Percentiles rank a stretch among this genome's conserved stretches.
These are phyloP conservation scores for Asterella californica DNA, from an alignment of 225 moss, liverwort and hornwort genomes.

Conservation along the genomic window DNA sequence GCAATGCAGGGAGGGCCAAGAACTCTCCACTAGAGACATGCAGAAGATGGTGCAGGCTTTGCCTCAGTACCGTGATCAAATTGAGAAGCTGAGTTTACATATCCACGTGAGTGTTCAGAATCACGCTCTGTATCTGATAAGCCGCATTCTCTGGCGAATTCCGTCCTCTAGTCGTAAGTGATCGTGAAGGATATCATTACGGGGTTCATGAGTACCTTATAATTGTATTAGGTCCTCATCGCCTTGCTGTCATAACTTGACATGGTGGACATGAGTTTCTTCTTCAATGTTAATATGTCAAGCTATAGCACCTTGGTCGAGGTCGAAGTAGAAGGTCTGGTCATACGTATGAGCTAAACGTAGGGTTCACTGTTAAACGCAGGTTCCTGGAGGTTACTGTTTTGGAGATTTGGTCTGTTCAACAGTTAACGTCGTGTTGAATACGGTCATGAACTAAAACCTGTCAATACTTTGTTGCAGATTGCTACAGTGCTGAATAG, in stretches of 20 bases:
- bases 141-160: not conserved
- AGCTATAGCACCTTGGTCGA: too few relatives aligned
- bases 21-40: constrained; percentile 95
- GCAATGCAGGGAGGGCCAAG: constrained; percentile 65
- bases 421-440: not conserved
- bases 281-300: too few relatives aligned
- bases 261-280: too few relatives aligned
- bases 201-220: too few relatives aligned
- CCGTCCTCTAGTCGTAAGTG: not conserved
- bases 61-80: constrained; percentile 90
- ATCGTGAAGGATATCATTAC: not conserved
- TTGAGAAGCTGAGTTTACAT: constrained; percentile 93
- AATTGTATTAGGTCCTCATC: too few relatives aligned
- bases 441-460: not conserved
- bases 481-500: constrained; percentile 90
- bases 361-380: not conserved
- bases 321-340: too few relatives aligned
- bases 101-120: constrained; percentile 61
- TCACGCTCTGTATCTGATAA: not conserved
- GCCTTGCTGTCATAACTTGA: too few relatives aligned
- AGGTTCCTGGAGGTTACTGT: not conserved
- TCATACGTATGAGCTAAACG: not conserved
- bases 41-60: constrained; percentile 93
- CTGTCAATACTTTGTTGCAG: constrained; percentile 29
- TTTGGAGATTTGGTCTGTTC: not conserved